phyloP scores from a whole-genome alignment of 371 early-diverging fungal genomes.

The Rhizopus arrhizus region DNA sequence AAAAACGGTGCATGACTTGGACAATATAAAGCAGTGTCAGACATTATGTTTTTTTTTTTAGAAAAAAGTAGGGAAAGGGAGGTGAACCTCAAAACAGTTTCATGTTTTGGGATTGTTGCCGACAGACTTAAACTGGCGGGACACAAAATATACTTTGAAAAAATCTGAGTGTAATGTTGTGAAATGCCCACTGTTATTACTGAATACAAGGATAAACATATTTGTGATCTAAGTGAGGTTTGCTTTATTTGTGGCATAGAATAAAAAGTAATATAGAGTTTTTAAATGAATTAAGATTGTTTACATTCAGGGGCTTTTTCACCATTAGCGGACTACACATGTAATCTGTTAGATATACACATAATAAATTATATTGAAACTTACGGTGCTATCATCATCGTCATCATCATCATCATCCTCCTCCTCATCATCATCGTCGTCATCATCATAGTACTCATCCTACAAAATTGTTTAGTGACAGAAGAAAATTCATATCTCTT shows the following conservation, averaged over 20 bases:
- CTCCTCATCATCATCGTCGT: constrained; percentile 54
- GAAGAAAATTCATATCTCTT: constrained; percentile 23
- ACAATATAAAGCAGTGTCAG: constrained; percentile 45
- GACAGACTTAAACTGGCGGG: too few relatives aligned
- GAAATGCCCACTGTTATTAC: neutral
- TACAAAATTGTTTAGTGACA: constrained; percentile 21
- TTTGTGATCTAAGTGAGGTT: too few relatives aligned
- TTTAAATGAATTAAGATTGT: constrained; percentile 43
- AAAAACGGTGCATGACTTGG: constrained; percentile 53
- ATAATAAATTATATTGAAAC: constrained; percentile 2
- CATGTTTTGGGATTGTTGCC: neutral
- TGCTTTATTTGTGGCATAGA: neutral
- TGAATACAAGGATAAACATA: neutral
- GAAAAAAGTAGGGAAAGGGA: neutral
- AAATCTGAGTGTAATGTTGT: too few relatives aligned
- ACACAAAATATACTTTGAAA: too few relatives aligned
- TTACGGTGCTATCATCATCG: constrained; percentile 62
- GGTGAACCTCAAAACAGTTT: constrained; percentile 5
- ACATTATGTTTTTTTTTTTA: constrained; percentile 8
- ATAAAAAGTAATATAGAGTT: neutral
- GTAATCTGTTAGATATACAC: neutral
- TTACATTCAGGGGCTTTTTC: constrained; percentile 70
- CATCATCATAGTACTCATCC: constrained; percentile 67
- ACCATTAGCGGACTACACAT: constrained; percentile 40
- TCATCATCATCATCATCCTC: constrained; percentile 44